Evolutionary conservation across 2,329 filamentous ascomycete species (phyloP).

Genomic region (Fusarium nelsonii): DNA sequence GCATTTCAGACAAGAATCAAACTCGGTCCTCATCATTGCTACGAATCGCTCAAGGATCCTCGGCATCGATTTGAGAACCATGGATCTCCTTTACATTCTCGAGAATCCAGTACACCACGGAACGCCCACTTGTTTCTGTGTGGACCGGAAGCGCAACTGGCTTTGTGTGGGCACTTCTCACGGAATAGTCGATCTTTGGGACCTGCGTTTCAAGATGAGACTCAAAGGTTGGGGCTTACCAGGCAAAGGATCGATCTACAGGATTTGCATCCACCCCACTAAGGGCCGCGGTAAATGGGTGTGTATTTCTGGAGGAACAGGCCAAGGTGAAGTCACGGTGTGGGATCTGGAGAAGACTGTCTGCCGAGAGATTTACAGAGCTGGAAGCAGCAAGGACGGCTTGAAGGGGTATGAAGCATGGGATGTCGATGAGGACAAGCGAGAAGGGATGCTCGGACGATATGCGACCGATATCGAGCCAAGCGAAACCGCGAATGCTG

Average conservation of each 20-base stretch:
- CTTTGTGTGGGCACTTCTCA: slow-evolving; percentile 91
- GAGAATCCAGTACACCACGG: slow-evolving; percentile 93
- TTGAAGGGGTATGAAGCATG: slow-evolving; percentile 81
- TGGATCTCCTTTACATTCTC: slow-evolving; percentile 83
- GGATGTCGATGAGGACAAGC: slow-evolving; percentile 89
- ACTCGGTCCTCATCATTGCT: slow-evolving; percentile 85
- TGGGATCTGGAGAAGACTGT: slow-evolving; percentile 95
- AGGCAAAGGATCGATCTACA: slow-evolving; percentile 82
- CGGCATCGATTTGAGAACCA: slow-evolving; percentile 87
- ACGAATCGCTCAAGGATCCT: slow-evolving; percentile 88
- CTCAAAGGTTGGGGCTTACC: slow-evolving; percentile 90
- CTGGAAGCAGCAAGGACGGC: slow-evolving; percentile 69
- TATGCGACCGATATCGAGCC: slow-evolving; percentile 82
- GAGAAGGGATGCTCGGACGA: slow-evolving; percentile 86
- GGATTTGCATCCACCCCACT: slow-evolving; percentile 81
- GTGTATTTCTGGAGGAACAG: slow-evolving; percentile 88
- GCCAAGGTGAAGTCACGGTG: slow-evolving; percentile 88
- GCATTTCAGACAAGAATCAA: slow-evolving; percentile 85
- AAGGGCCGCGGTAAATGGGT: slow-evolving; percentile 86
- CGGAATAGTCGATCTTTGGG: slow-evolving; percentile 94
- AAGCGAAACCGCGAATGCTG: slow-evolving; percentile 64
- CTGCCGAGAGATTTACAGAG: slow-evolving; percentile 90
- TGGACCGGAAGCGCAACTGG: slow-evolving; percentile 90
- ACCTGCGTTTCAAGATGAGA: slow-evolving; percentile 91
- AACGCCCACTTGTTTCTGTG: slow-evolving; percentile 88